A percentile compares a stretch with the other conserved stretches of the same genome.
Conservation (phyloP, 805 yeast species). For the Starmerella scarabaei region DNA sequence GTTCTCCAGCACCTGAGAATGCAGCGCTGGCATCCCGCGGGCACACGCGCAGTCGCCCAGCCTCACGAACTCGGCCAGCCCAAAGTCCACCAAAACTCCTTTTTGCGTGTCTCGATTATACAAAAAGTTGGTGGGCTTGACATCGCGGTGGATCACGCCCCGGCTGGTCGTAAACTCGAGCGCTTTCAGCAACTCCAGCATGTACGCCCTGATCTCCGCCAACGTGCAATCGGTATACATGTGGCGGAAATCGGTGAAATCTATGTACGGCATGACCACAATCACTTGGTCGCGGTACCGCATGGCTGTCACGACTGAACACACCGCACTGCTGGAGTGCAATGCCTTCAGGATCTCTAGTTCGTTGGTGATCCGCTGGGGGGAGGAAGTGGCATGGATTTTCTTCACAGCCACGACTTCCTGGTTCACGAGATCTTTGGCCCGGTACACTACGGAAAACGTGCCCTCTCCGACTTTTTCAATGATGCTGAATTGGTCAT, state of each 20-base stretch:
- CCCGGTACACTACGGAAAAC: slow-evolving; percentile 49
- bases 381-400: slow-evolving; percentile 90
- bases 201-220: slow-evolving; percentile 66
- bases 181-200: slow-evolving; percentile 66
- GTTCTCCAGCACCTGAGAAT: slow-evolving; percentile 29
- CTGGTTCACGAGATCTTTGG: slow-evolving; percentile 33
- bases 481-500: slow-evolving; percentile 36
- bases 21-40: not conserved
- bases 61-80: slow-evolving; percentile 58
- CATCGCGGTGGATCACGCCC: slow-evolving; percentile 82
- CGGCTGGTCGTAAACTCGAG: slow-evolving; percentile 59
- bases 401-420: slow-evolving; percentile 70
- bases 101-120: slow-evolving; percentile 51
- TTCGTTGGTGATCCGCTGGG: slow-evolving; percentile 81
- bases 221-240: slow-evolving; percentile 71
- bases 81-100: slow-evolving; percentile 86
- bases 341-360: slow-evolving; percentile 46
- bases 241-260: slow-evolving; percentile 80
- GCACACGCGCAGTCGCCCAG: slow-evolving; percentile 15
- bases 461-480: slow-evolving; percentile 60
- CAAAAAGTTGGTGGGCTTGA: slow-evolving; percentile 71
- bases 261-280: slow-evolving; percentile 82
- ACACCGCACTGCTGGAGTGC: slow-evolving; percentile 46
- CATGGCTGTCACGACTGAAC: slow-evolving; percentile 79
- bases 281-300: slow-evolving; percentile 83